Base-by-base conservation (phyloP, 2,329 filamentous ascomycete genomes). In the Ceratocystis ficicola region DNA sequence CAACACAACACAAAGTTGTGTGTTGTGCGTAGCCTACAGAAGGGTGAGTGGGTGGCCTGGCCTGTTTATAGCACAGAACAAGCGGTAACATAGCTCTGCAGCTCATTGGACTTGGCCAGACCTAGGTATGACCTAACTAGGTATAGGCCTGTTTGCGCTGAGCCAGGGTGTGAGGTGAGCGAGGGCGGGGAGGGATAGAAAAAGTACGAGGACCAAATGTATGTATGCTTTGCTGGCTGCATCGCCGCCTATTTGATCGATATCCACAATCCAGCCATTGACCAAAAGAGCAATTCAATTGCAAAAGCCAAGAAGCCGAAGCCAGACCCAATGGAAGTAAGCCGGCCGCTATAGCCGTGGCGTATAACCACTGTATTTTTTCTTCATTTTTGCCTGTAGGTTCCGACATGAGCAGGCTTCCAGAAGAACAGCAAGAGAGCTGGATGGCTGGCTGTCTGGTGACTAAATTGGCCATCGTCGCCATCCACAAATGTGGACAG, bases 151-250 rank as follows among this genome's bases (percentile, higher is more conserved):
- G 50, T 63, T 65, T 32, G 61, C 44, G 32, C 25, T 63, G 22
- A 55, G 41, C 62, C 46, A 63, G 62, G 52, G 52, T 59, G 17
- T 32, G 32, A 32, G 25, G 52, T 32, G 44, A 32, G 41, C 32
- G 32, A 64, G 22, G 66, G 63, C 48, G 66, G 63, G 59, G 66
- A 59, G 59, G 61, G 60, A 66, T 41, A 48, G 20, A 57, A 65
- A 32, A 59, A 59, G 52, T 59, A 59, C 52, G 52, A 59, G 28
- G 52, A 59, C 52, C 52, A 59, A 59, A 59, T 59, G 52, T 59
- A 59, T 59, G 52, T 59, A 59, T 59, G 52, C 52, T 59, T 59
- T 44, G 60, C n/a, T 62, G 20, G 60, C 44, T 44, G 52, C 48
- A 41, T 61, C 30, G 64, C 52, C 64, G 64, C 44, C 36, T 50